Base-by-base conservation (phyloP, 2,329 filamentous ascomycete species). In the Chrysoporthe deuterocubensis region DNA sequence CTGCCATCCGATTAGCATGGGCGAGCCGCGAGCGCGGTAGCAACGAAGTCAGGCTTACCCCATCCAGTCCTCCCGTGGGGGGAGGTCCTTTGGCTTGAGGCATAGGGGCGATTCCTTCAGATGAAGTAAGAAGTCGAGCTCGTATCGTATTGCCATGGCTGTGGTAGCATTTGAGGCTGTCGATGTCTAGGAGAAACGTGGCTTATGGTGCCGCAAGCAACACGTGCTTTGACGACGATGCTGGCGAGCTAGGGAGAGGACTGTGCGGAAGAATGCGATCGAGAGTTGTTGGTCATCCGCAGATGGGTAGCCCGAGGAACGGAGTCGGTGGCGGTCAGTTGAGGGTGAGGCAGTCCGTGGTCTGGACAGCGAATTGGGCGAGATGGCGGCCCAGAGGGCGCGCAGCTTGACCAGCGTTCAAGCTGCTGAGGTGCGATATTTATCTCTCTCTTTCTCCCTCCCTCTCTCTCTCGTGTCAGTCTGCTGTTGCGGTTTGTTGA, bases 61-160 rank as follows among this genome's bases (percentile, higher is more conserved):
- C 93, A 97, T 97, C 94, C 94, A 98, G 83, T 97, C 93, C 81
- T 97, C 93, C 71, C 91, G 87, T 37, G 93, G 91, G 72, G 94
- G 94, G 58, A 97, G 85, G 71, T 85, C 87, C 71, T 90, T 83
- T 59, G 95, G 95, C 80, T 92, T 96, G 74, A 86, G 83, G 76
- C 94, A 94, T 78, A 97, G 84, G 72, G 94, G 94, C 71, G 95
- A 97, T 69, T 91, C 85, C 80, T 90, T 88, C 75, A 98, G 83
- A 78, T 86, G 85, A 74, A 93, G 83, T 73, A 98, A 84, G 80
- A 92, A 86, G 71, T 94, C 92, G 79, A 87, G 84, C 71, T 91
- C 87, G 79, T 97, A 97, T 83, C 88, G 87, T 76, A 83, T 78
- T 76, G 83, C 81, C 84, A 87, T 87, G 54, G 62, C 52, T 62